Evolutionary conservation across 2,329 filamentous ascomycete species (phyloP), one percentile per base, ranked within the genome.

Genomic region (Stenocarpella maydis): DNA sequence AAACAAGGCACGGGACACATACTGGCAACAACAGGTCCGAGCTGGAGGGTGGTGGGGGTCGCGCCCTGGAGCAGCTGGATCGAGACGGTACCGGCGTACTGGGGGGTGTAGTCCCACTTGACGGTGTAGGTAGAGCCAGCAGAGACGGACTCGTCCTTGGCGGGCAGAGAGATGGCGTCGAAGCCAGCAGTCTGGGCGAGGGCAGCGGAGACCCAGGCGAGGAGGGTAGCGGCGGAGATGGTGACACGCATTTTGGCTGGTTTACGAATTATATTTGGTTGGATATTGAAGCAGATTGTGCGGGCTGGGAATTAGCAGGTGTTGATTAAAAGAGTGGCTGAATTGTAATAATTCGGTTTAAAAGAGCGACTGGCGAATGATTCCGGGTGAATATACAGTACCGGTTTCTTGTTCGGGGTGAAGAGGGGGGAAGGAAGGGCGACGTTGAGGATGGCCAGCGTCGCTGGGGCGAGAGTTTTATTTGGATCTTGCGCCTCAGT

Each of bases 191-290:
- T 86, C 80, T 88, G 86, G 71, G 87, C 88, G 70, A 87, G 72
- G 74, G 78, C 84, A 72, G 84, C 77, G 78, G 81, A 81, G 75
- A 82, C 83, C 73, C 86, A 81, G 77, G 86, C 86, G 80, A 88
- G 74, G 74, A 86, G 73, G 76, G 86, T 79, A 70, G 84, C 79
- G 75, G 82, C 77, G 74, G 84, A 78, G 73, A 83, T 73, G 72
- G 81, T 78, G 82, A 85, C 87, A 75, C 82, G 84, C 87, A 90
- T 89, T 72, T 85, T 88, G 84, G 76, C 86, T 89, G 89, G 15
- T 34, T 69, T 65, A 37, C 14, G 47, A 34, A 37, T 37, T 37
- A 24, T 21, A 41, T 66, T n/a, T 24, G 24, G n/a, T 64, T 65
- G 64, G 67, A 54, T 61, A 28, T 55, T 39, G 41, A 26, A 66